Percentiles rank a stretch among this genome's conserved stretches.
Evolutionary conservation across 2,329 filamentous ascomycete species (phyloP).

Genomic region (Fusarium sp.): DNA sequence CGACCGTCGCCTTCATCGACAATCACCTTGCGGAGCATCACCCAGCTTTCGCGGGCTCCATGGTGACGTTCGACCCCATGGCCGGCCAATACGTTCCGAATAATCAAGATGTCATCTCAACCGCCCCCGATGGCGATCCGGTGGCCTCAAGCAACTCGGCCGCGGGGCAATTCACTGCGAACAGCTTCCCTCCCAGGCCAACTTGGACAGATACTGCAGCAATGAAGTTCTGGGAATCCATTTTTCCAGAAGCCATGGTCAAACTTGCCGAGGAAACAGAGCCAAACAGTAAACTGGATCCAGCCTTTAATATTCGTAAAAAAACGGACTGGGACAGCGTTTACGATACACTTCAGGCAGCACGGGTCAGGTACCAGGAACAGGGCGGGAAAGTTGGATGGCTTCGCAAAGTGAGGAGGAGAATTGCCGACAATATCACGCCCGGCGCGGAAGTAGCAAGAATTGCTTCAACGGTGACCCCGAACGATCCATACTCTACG

Average conservation of each 20-base stretch:
- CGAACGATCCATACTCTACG: slow-evolving; percentile 3
- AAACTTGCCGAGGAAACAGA: background rate
- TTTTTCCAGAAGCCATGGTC: slow-evolving; percentile 4
- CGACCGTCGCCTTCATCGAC: no score
- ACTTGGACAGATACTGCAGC: background rate
- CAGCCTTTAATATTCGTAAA: background rate
- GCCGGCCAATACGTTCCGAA: no score
- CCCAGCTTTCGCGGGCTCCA: no score
- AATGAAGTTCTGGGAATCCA: slow-evolving; percentile 5
- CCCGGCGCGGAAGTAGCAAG: background rate
- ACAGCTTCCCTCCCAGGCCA: background rate
- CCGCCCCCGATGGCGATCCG: background rate
- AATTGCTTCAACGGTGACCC: background rate
- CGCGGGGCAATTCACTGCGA: background rate
- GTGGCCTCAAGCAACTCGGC: background rate
- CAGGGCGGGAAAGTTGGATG: slow-evolving; percentile 2
- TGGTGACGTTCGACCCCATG: no score
- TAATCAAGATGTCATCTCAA: no score
- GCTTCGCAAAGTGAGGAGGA: slow-evolving; percentile 6
- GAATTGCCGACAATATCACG: slow-evolving; percentile 1
- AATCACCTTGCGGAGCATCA: no score
- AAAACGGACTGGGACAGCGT: background rate
- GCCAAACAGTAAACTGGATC: background rate
- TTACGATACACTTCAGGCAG: slow-evolving; percentile 1
- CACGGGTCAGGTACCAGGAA: background rate